Evolutionary conservation across 2,329 filamentous ascomycete genomes (phyloP).

Genomic region (Hymenoscyphus repandus): DNA sequence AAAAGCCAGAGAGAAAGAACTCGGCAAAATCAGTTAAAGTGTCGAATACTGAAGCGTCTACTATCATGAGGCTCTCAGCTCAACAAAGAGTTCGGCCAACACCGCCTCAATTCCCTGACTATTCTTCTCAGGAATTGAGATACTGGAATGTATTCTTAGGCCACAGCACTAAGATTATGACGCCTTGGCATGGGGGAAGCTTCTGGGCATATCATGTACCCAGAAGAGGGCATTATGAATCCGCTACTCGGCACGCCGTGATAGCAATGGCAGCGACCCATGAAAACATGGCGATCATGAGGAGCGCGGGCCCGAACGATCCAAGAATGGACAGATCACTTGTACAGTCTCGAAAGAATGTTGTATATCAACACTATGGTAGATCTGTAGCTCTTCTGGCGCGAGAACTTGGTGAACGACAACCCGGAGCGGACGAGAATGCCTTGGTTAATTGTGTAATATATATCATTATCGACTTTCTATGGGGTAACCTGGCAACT

Average conservation of each 20-base stretch:
- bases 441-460: constrained; percentile 43
- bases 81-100: constrained; percentile 7
- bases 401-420: constrained; percentile 30
- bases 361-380: constrained; percentile 41
- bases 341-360: neutral
- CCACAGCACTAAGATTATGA: constrained; percentile 37
- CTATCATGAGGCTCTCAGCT: neutral
- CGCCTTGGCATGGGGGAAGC: constrained; percentile 37
- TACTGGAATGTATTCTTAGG: constrained; percentile 33
- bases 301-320: constrained; percentile 3
- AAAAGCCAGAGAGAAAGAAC: constrained; percentile 1
- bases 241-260: constrained; percentile 44
- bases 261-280: constrained; percentile 46
- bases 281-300: constrained; percentile 7
- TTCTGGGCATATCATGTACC: constrained; percentile 44
- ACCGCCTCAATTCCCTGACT: neutral
- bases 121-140: constrained; percentile 4
- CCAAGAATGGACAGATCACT: constrained; percentile 3
- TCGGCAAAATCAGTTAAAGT: neutral
- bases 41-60: neutral
- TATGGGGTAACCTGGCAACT: constrained; percentile 43
- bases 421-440: constrained; percentile 30
- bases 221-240: constrained; percentile 40
- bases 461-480: constrained; percentile 50
- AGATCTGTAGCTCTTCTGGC: constrained; percentile 40